Evolutionary conservation across 2,329 filamentous ascomycete species (phyloP), one percentile per base, ranked within the genome.

Genomic region (Cytospora mali): DNA sequence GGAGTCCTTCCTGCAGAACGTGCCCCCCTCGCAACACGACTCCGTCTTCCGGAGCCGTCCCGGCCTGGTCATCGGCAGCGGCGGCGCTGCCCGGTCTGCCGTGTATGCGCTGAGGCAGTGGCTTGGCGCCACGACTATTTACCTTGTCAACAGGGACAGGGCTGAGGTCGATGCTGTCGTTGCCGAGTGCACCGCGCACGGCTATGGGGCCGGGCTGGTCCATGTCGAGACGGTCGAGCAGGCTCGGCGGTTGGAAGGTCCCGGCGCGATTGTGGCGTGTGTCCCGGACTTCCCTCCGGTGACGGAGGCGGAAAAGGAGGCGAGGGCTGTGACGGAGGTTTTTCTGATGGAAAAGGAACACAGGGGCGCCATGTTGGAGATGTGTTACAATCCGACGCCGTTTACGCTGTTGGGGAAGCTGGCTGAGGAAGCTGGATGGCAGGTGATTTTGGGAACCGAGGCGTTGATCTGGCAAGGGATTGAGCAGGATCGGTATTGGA

Each of bases 331-430:
- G 0, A 74, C 82, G 0, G 80, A 85, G 69, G 73, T 77, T 3
- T 82, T 81, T 54, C 67, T 81, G 13, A 62, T 66, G 33, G 63
- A 65, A 25, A 79, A 79, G 73, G 71, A 78, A 31, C 75, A 82
- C 65, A 88, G 89, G 74, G 90, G 89, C 7, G 86, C 86, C 7
- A 84, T 93, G 62, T 73, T 93, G 64, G 90, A 93, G 74, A 93
- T 94, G 90, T 93, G 90, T 79, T 93, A 93, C 73, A 91, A 93
- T 72, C 91, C 91, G 0, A 79, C 81, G 3, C 88, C 89, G 0
- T 88, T 84, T 73, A 93, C 91, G 0, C 80, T 83, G 67, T 83
- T 92, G 55, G 86, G 84, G 1, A 81, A 80, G 50, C 69, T 92
- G 49, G 85, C 88, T 0, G 80, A 85, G 69, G 74, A 76, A 3